Conservation (phyloP, 2,329 filamentous ascomycete species). For the Chaetomium globosum region DNA sequence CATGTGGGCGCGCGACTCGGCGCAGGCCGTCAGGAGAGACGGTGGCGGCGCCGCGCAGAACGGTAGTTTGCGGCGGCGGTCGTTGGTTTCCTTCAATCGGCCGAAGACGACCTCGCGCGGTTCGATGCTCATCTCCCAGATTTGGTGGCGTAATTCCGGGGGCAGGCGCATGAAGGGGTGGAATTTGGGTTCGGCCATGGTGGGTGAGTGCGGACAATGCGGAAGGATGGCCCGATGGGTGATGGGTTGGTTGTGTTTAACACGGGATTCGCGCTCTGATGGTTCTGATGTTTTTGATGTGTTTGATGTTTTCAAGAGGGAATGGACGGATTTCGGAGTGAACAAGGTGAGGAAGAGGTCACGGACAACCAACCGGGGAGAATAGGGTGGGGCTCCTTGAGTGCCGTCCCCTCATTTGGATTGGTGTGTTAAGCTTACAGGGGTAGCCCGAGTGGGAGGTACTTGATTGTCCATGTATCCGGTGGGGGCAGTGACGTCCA, state of each 20-base stretch:
- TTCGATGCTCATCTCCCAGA: background rate
- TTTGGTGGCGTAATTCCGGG: background rate
- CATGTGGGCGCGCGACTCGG: background rate
- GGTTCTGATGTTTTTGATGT: background rate
- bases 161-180: background rate
- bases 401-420: background rate
- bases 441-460: background rate
- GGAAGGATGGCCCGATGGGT: too few species aligned
- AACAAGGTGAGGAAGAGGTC: background rate
- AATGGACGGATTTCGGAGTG: background rate
- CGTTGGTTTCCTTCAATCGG: background rate
- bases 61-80: background rate
- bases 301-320: background rate
- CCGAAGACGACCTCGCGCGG: background rate
- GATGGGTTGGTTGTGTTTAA: background rate
- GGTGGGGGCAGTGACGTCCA: background rate
- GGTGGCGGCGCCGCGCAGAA: too few species aligned
- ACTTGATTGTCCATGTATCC: background rate
- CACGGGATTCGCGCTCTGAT: background rate
- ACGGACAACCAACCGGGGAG: background rate
- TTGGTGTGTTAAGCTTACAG: background rate
- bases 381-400: background rate
- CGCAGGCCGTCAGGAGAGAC: background rate
- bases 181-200: background rate
- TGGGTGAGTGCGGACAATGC: background rate